Base-by-base conservation (phyloP, 2,329 filamentous ascomycete genomes). In the Alternaria brassicicola region DNA sequence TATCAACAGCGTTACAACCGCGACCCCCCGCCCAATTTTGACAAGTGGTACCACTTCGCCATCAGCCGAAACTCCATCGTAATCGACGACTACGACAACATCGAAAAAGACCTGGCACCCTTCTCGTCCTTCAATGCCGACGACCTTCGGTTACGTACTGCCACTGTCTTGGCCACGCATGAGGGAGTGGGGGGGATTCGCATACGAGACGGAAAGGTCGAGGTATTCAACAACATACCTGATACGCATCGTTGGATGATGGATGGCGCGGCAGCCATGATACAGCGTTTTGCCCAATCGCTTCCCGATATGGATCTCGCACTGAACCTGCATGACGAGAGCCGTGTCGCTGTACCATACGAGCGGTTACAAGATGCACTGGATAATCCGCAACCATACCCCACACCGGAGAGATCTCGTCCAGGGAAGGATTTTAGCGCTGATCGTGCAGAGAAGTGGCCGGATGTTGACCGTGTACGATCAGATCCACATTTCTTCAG, bases 301-400 rank as follows among this genome's bases (percentile, higher is more conserved):
- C 78, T 88, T 28, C 86, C 86, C 0, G 85, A 88, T 59, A 88
- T 88, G 86, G 85, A 88, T 65, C 71, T 88, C 35, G 85, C 83
- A 0, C 83, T 88, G 74, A 88, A 88, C 59, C 68, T 88, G n/a
- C 86, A 87, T 58, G 85, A 88, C 61, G 85, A 87, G 65, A 81
- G 81, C 45, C 81, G 86, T 10, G 82, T 88, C 10, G 82, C 83
- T 26, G 80, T 87, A 2, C 84, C 85, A 0, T 83, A 73, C 51
- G 61, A 72, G 30, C 67, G 68, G 30, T 49, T 72, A 13, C 68
- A 71, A 36, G 63, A 73, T 21, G 71, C 72, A 6, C 59, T 69
- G 6, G 60, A 65, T 15, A 66, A 72, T 12, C 67, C 66, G 4
- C 64, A 70, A 35, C 62, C 61, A 6, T 68, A 70, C 39, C 68